Percentiles rank a stretch among this genome's conserved stretches.
These are phyloP conservation scores for Syzygium syzygioides DNA, from an alignment of 441 rosid species.

Conservation along the genomic window DNA sequence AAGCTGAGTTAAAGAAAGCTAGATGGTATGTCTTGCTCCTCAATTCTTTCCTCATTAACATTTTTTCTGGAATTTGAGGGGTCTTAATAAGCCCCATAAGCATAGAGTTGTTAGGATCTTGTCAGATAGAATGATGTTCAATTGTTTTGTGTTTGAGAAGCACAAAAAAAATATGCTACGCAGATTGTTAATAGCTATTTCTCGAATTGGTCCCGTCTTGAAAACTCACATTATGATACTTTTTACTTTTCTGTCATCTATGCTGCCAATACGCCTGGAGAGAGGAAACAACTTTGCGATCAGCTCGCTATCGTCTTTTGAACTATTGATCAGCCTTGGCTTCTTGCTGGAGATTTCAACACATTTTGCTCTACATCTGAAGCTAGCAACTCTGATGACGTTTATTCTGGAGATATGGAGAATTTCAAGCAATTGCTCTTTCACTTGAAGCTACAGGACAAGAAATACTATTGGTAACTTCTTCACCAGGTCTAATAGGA, in stretches of 20 bases:
- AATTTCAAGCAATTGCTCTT: neutral
- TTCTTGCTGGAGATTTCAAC: no score
- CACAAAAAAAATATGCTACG: neutral
- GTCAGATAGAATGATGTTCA: neutral
- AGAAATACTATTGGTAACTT: neutral
- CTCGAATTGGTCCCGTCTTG: neutral
- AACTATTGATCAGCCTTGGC: neutral
- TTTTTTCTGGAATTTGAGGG: neutral
- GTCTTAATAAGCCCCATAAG: neutral
- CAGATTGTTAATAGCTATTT: neutral
- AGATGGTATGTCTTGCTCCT: no score
- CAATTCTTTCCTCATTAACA: no score
- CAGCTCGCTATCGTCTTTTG: neutral
- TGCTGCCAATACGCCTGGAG: neutral
- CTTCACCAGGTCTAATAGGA: neutral
- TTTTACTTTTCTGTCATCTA: neutral
- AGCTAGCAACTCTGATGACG: neutral
- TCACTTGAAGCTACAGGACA: neutral
- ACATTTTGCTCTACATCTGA: neutral
- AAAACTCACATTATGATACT: neutral
- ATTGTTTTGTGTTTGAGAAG: neutral
- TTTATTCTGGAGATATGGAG: neutral
- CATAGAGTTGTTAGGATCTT: neutral
- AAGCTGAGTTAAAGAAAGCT: neutral
- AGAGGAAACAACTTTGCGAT: neutral